A percentile compares a stretch with the other conserved stretches of the same genome.
These are phyloP conservation scores for Schizopora paradoxa DNA, from an alignment of 1,284 basidiomycete species.

Conservation along the genomic window DNA sequence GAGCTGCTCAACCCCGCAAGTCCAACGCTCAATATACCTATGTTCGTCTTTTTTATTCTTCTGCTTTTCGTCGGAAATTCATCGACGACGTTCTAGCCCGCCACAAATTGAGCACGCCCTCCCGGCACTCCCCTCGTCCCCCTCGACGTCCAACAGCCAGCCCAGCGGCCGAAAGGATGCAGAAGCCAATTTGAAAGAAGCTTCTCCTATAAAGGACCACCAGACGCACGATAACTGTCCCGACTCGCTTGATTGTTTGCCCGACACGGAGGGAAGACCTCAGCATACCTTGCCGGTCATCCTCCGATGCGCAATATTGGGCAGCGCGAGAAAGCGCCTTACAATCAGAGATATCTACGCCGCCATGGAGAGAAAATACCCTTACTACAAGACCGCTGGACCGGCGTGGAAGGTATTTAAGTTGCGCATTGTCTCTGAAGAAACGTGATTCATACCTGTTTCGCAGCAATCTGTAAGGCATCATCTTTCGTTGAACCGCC, in stretches of 20 bases:
- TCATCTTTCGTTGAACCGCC: conserved; percentile 70
- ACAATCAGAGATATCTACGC: conserved; percentile 79
- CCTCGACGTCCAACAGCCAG: conserved; percentile 2
- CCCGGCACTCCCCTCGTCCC: not conserved
- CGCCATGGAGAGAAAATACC: conserved; percentile 76
- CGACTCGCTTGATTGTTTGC: conserved; percentile 67
- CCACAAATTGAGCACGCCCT: not conserved
- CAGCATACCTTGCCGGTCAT: conserved; percentile 79
- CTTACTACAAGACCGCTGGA: conserved; percentile 71
- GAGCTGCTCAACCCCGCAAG: conserved; percentile 51
- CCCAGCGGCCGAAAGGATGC: not conserved
- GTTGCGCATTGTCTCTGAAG: conserved; percentile 3
- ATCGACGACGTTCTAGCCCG: not conserved
- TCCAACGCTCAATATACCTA: conserved; percentile 30
- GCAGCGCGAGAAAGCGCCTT: conserved; percentile 64
- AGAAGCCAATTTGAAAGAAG: conserved; percentile 2
- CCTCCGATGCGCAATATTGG: conserved; percentile 72
- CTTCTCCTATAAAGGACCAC: conserved; percentile 45
- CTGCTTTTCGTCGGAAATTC: conserved; percentile 10
- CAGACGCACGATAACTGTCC: conserved; percentile 67
- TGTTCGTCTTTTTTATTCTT: conserved; percentile 27
- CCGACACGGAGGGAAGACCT: conserved; percentile 68
- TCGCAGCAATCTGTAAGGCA: conserved; percentile 76
- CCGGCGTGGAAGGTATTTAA: conserved; percentile 71
- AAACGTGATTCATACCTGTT: conserved; percentile 11